Conservation (phyloP, 352 stramenopile species). For the Phytophthora europaea region DNA sequence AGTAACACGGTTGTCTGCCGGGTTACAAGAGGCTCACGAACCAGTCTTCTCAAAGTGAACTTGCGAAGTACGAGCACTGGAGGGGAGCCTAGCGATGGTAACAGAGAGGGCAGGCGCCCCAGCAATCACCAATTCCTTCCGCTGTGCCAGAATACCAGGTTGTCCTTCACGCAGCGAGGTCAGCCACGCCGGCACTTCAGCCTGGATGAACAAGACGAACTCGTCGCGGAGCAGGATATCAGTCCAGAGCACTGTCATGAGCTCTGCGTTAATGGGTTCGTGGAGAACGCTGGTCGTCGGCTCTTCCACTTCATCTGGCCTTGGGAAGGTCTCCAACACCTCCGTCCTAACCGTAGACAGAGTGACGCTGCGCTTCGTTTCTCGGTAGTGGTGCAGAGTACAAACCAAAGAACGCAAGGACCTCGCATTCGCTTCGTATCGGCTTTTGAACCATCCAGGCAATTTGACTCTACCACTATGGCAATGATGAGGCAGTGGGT, state of each 20-base stretch:
- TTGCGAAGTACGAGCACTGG: conserved; percentile 30
- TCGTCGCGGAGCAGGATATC: conserved; percentile 64
- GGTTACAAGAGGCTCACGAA: conserved; percentile 36
- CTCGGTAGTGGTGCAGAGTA: conserved; percentile 47
- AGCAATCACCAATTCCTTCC: conserved; percentile 25
- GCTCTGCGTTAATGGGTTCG: conserved; percentile 77
- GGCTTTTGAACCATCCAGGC: conserved; percentile 31
- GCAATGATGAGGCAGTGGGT: conserved; percentile 35
- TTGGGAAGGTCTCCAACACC: conserved; percentile 61
- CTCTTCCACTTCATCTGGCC: conserved; percentile 78
- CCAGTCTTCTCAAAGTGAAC: conserved; percentile 46
- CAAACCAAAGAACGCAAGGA: conserved; percentile 22
- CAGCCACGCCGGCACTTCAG: conserved; percentile 31
- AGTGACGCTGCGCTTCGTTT: conserved; percentile 27
- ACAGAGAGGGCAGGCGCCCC: not conserved
- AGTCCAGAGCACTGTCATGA: conserved; percentile 78
- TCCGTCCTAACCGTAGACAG: conserved; percentile 33
- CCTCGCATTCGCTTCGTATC: conserved; percentile 69
- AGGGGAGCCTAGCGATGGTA: conserved; percentile 14
- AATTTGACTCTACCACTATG: conserved; percentile 38
- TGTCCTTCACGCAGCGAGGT: conserved; percentile 27
- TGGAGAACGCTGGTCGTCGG: conserved; percentile 63
- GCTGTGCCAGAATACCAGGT: conserved; percentile 27
- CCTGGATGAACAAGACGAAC: conserved; percentile 41
- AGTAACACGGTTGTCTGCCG: conserved; percentile 44